Evolutionary conservation across 2,329 filamentous ascomycete genomes (phyloP), one percentile per base, ranked within the genome.

Genomic region (Pseudocercospora ulei): DNA sequence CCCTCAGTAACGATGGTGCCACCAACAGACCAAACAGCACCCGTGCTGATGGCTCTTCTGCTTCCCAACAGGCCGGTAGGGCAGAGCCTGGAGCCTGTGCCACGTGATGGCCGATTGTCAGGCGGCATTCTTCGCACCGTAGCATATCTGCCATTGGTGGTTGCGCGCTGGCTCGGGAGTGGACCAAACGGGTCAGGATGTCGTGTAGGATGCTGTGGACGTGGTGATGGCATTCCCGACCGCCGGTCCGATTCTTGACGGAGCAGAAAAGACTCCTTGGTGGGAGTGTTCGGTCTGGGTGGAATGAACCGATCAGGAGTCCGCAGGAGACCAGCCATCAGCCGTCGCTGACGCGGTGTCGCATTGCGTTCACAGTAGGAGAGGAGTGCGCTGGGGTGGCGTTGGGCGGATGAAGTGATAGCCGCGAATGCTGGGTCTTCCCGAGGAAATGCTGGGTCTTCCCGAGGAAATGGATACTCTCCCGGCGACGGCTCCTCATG

Each of bases 1-100:
- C 58, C 58, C 37, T 60, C 57, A 9, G 56, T 56, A 7, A 58
- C 54, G 4, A 52, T 64, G 6, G 74, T 56, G n/a, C 82, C 80
- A 16, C 83, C 82, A 7, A 90, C 76, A 11, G 76, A 74, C 84
- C 83, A 93, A 11, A 88, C 70, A 6, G 78, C 72, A 2, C 81
- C 80, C 45, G 69, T 64, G 57, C 81, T 87, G 44, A 75, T 65
- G 55, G 48, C 46, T 35, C 54, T 38, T 13, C 33, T 33, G 13
- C 38, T 33, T 9, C 40, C 13, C 6, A 22, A 12, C 25, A 41
- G 31, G 9, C 38, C 38, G 13, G 16, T 17, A 17, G 31, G 12
- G 35, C 17, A 18, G 26, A 39, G 5, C 22, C 29, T 8, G 28
- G 25, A 13, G 37, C 20, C n/a, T 39, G 24, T 12, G 44, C 19